A percentile compares a stretch with the other conserved stretches of the same genome.
Conservation (phyloP, 192 early-diverging fungal species). For the Diversispora epigaea region DNA sequence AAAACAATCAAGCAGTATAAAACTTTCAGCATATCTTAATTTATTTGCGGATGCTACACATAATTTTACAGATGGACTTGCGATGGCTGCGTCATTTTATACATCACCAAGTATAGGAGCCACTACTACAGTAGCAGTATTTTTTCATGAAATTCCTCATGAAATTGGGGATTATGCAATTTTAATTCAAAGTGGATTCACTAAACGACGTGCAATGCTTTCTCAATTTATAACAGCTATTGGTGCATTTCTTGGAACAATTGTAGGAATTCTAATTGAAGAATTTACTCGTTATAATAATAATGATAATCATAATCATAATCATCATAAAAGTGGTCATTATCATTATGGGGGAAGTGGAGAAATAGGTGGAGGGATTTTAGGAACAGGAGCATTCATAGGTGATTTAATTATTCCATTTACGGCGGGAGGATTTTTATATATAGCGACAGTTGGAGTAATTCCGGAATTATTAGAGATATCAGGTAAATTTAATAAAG, state of each 20-base stretch:
- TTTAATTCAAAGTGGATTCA: slow-evolving; percentile 78
- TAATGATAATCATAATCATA: not conserved
- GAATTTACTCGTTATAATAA: slow-evolving; percentile 54
- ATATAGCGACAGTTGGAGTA: slow-evolving; percentile 83
- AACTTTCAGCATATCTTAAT: slow-evolving; percentile 75
- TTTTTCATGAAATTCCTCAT: slow-evolving; percentile 89
- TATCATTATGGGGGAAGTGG: not conserved
- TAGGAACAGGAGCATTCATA: slow-evolving; percentile 62
- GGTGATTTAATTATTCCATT: slow-evolving; percentile 84
- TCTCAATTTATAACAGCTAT: slow-evolving; percentile 81
- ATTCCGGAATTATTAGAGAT: slow-evolving; percentile 77
- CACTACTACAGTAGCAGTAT: slow-evolving; percentile 80
- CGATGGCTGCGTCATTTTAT: slow-evolving; percentile 83
- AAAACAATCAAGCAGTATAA: slow-evolving; percentile 51
- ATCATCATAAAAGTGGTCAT: not conserved
- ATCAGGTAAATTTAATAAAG: slow-evolving; percentile 53
- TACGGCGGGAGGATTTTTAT: slow-evolving; percentile 84
- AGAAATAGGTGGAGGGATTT: slow-evolving; percentile 37
- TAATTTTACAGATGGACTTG: slow-evolving; percentile 84
- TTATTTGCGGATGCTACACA: slow-evolving; percentile 82
- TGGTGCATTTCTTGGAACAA: slow-evolving; percentile 76
- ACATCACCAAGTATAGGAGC: slow-evolving; percentile 78
- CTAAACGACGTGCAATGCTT: slow-evolving; percentile 67
- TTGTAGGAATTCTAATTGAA: slow-evolving; percentile 76
- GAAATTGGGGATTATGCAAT: slow-evolving; percentile 90